Base-by-base conservation (phyloP, 129 eudicot species). In the Flaveria trinervia region DNA sequence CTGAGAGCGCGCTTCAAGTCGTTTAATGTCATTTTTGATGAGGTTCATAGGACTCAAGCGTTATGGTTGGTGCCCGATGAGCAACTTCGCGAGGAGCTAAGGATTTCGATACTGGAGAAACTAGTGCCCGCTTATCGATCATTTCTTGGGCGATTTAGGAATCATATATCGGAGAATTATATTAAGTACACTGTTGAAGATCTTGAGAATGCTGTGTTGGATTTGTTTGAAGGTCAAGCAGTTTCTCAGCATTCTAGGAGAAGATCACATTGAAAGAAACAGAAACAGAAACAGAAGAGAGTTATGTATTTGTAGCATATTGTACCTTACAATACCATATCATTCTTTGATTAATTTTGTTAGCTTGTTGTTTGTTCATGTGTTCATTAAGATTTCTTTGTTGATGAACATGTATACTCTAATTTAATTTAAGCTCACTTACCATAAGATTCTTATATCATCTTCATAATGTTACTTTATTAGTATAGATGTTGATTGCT, bases 131-230 rank as follows among this genome's bases (percentile, higher is more conserved):
- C 79, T 15, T 74, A 74, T 17, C 59, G 79, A 3, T 74, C 71
- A 3, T 91, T 86, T 83, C 84, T 91, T 49, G 92, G 87, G 13
- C 77, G 88, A 65, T 88, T 82, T 71, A 78, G 91, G 72, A 77
- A 73, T 49, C 84, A 80, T 72, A 82, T 88, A 15, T 77, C 87
- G 0, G 92, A 91, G 72, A 90, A 84, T 55, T 81, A 88, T 66
- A 84, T 91, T 39, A 91, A 86, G 84, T 91, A 80, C 48, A 71
- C 89, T 1, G 87, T 80, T 33, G 92, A 89, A 77, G 96, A 89
- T 36, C 84, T 89, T 68, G 88, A 89, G 78, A 79, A 78, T 61
- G 77, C 83, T 15, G 80, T 89, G 52, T 78, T 85, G 77, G 89
- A 87, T 71, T 81, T 89, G 70, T 89, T 89, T 55, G 89, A 89